Evolutionary conservation across 2,329 filamentous ascomycete genomes (phyloP).

Genomic region (Aureobasidium sp.): DNA sequence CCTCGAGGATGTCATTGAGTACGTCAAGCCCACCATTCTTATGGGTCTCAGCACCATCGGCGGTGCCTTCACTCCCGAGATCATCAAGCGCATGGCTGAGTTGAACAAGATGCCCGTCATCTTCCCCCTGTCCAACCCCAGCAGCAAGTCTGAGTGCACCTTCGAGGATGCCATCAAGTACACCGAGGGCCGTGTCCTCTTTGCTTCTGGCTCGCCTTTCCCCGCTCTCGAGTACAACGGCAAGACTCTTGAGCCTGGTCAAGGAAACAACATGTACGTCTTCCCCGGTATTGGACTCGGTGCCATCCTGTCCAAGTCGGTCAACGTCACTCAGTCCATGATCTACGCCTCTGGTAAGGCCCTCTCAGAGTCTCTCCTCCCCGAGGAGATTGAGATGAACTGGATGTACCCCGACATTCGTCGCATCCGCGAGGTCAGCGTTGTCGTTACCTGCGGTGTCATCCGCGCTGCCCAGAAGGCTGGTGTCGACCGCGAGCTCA

Average conservation of each 20-base stretch:
- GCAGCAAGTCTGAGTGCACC: conserved; percentile 94
- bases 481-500: conserved; percentile 46
- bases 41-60: conserved; percentile 92
- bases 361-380: conserved; percentile 66
- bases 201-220: conserved; percentile 94
- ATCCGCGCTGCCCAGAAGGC: conserved; percentile 85
- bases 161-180: conserved; percentile 87
- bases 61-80: conserved; percentile 83
- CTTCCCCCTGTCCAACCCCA: conserved; percentile 93
- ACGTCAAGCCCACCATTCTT: conserved; percentile 88
- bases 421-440: conserved; percentile 82
- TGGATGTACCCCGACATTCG: conserved; percentile 87
- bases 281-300: conserved; percentile 95
- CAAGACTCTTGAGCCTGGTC: conserved; percentile 40
- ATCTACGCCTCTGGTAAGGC: conserved; percentile 88
- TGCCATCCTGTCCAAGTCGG: conserved; percentile 81
- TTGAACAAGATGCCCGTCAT: conserved; percentile 61
- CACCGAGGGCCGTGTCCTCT: conserved; percentile 86
- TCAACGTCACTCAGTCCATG: conserved; percentile 86
- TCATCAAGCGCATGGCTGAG: conserved; percentile 54
- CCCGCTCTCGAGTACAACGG: conserved; percentile 47
- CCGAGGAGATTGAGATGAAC: conserved; percentile 71
- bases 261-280: conserved; percentile 83
- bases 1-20: conserved; percentile 84
- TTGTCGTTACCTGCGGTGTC: conserved; percentile 79